A percentile compares a stretch with the other conserved stretches of the same genome.
Evolutionary conservation across 192 early-diverging fungal species (phyloP).

Genomic region (Coemansia sp.): DNA sequence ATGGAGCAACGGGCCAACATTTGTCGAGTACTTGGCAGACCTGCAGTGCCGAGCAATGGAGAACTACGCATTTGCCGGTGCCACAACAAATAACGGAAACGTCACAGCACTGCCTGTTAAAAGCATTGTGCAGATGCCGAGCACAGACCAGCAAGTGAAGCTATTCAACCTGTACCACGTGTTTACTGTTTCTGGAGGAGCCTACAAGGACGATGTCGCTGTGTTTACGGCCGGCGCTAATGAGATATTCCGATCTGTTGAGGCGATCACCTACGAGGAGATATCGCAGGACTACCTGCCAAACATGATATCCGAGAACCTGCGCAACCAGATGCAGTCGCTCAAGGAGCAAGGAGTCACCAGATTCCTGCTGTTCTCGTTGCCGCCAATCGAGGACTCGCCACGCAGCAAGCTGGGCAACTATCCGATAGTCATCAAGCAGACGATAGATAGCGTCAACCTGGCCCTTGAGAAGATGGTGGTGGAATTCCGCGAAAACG

Average conservation of each 20-base stretch:
- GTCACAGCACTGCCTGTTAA: conserved; percentile 49
- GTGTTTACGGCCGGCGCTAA: conserved; percentile 53
- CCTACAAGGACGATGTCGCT: conserved; percentile 44
- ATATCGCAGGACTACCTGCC: conserved; percentile 46
- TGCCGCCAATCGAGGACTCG: conserved; percentile 53
- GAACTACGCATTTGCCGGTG: conserved; percentile 53
- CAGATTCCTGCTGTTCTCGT: conserved; percentile 47
- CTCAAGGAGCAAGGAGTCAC: conserved; percentile 46
- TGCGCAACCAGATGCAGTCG: conserved; percentile 43
- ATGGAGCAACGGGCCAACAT: conserved; percentile 55
- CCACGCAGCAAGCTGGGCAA: conserved; percentile 54
- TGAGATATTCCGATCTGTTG: conserved; percentile 50
- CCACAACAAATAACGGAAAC: conserved; percentile 52
- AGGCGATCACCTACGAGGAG: conserved; percentile 41
- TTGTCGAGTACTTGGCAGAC: conserved; percentile 51
- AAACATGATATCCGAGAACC: conserved; percentile 36
- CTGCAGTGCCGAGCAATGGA: conserved; percentile 52
- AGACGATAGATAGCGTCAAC: conserved; percentile 36
- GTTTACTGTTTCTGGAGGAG: conserved; percentile 41
- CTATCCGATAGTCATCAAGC: conserved; percentile 42
- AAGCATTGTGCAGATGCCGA: conserved; percentile 50
- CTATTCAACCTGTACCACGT: conserved; percentile 49
- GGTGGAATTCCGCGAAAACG: conserved; percentile 42
- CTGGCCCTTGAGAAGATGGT: conserved; percentile 43
- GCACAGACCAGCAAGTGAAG: conserved; percentile 53